Conservation (phyloP, 2,329 filamentous ascomycete species). For the Colletotrichum sojae region DNA sequence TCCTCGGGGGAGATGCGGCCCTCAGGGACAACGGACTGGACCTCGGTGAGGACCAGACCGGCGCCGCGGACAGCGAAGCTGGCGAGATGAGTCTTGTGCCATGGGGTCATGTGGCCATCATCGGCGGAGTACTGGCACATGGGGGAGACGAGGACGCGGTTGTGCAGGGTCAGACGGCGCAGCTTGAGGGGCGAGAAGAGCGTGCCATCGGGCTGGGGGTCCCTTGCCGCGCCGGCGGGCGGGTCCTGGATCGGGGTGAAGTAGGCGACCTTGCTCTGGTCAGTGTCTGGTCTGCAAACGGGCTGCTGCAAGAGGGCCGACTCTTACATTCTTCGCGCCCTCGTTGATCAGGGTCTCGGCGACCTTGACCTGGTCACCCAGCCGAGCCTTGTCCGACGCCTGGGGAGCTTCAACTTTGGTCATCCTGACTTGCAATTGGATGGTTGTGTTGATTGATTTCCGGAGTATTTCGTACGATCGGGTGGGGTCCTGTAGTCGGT, state of each 20-base stretch:
- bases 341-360: conserved; percentile 42
- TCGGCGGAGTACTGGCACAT: conserved; percentile 64
- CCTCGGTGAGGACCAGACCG: conserved; percentile 77
- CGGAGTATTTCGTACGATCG: background rate
- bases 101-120: conserved; percentile 58
- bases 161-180: conserved; percentile 59
- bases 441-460: background rate
- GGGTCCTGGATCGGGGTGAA: conserved; percentile 65
- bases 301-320: too few species aligned
- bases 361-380: conserved; percentile 3
- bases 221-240: conserved; percentile 61
- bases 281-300: too few species aligned
- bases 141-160: conserved; percentile 62
- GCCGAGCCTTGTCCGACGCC: conserved; percentile 24
- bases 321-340: conserved; percentile 49
- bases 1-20: conserved; percentile 82
- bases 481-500: background rate
- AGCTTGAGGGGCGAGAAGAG: conserved; percentile 62
- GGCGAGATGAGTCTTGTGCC: conserved; percentile 59
- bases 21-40: conserved; percentile 75
- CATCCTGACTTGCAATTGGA: conserved; percentile 13
- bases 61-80: conserved; percentile 58
- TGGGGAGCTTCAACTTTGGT: conserved; percentile 25
- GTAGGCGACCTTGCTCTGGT: conserved; percentile 52
- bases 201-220: conserved; percentile 59